Conservation (phyloP, 306 rosid species). For the Pyrus pyrifolia region DNA sequence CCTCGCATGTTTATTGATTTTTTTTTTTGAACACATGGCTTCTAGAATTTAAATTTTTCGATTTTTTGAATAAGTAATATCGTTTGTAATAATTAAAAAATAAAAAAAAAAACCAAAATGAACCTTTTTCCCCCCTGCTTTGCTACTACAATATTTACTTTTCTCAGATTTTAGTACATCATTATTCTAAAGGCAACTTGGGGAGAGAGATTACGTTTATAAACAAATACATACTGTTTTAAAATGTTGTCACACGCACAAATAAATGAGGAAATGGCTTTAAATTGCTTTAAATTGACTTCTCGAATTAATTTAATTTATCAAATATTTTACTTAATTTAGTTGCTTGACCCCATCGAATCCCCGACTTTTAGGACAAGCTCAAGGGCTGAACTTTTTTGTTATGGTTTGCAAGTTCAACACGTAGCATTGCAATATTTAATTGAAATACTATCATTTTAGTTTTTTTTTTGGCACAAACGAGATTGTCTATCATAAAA, state of each 20-base stretch:
- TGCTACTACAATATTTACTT: neutral
- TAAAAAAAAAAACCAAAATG: neutral
- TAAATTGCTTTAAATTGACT: neutral
- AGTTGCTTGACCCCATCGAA: neutral
- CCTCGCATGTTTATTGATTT: no score
- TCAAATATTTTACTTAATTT: neutral
- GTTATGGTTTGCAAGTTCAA: neutral
- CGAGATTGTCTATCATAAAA: no score
- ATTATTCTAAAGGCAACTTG: no score
- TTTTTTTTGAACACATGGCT: no score
- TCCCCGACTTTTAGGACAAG: constrained; percentile 1
- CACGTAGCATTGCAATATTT: no score
- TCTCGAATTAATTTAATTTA: neutral
- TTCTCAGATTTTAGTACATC: no score
- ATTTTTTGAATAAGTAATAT: no score
- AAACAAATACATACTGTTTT: neutral
- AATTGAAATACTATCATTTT: neutral
- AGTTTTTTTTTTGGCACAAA: no score
- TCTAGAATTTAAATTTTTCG: no score
- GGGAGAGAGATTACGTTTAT: no score
- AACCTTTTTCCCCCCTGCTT: neutral
- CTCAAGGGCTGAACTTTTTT: neutral
- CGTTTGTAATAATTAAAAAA: neutral
- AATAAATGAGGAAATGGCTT: neutral
- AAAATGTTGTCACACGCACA: neutral